A percentile compares a stretch with the other conserved stretches of the same genome.
phyloP scores from a whole-genome alignment of 352 stramenopile species.

The Aphanomyces euteiches region DNA sequence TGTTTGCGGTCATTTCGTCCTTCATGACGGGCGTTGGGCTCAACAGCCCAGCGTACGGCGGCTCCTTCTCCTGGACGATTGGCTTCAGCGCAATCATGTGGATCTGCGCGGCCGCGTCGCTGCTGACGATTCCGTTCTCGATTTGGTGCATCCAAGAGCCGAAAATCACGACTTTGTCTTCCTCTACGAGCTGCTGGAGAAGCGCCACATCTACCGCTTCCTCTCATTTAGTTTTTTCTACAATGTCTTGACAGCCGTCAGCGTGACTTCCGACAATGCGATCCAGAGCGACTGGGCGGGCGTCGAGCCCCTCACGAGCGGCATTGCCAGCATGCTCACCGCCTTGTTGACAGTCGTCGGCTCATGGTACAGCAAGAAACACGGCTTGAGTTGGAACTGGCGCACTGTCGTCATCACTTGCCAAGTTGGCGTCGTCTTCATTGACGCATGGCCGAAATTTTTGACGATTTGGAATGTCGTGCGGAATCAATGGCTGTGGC shows the following conservation, averaged over 20 bases:
- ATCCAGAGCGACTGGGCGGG: conserved; percentile 43
- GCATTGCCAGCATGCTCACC: conserved; percentile 37
- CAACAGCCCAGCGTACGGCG: conserved; percentile 56
- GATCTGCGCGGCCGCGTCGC: conserved; percentile 41
- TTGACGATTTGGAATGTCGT: conserved; percentile 49
- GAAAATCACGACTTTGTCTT: neutral
- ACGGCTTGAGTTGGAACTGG: conserved; percentile 49
- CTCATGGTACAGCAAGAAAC: neutral
- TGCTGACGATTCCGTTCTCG: conserved; percentile 39
- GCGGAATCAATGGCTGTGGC: conserved; percentile 58
- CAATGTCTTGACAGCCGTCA: conserved; percentile 43
- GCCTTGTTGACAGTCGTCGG: conserved; percentile 35
- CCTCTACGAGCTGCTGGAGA: conserved; percentile 40
- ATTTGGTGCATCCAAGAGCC: neutral
- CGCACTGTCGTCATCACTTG: conserved; percentile 39
- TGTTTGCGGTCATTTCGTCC: conserved; percentile 20
- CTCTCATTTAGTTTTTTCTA: conserved; percentile 49
- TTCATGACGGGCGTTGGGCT: conserved; percentile 36
- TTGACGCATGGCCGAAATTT: conserved; percentile 53
- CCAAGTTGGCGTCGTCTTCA: conserved; percentile 39
- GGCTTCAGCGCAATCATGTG: conserved; percentile 42
- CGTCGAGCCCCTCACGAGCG: conserved; percentile 45
- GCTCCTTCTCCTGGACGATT: conserved; percentile 48
- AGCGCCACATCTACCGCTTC: conserved; percentile 47
- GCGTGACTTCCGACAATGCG: conserved; percentile 41